Conservation (phyloP, 208 protist species). For the Leishmania martiniquensis region DNA sequence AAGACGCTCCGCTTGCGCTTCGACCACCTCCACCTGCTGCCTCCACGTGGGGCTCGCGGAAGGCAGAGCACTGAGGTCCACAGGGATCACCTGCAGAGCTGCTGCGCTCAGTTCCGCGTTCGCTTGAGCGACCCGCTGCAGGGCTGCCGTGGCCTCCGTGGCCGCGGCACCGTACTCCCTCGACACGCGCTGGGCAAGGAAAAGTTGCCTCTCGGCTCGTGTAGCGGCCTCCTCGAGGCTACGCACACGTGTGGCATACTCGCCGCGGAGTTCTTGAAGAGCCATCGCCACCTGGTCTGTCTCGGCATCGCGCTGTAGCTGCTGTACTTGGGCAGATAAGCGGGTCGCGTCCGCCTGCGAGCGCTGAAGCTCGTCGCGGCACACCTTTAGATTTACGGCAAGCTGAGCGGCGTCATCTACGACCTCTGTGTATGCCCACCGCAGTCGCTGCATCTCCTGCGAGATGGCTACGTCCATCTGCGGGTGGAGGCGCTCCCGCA, state of each 20-base stretch:
- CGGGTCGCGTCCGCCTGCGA: slow-evolving; percentile 23
- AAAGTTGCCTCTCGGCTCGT: slow-evolving; percentile 42
- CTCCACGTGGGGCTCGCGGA: slow-evolving; percentile 1
- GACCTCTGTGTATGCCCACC: slow-evolving; percentile 60
- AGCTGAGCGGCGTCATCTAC: slow-evolving; percentile 81
- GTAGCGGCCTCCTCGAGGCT: slow-evolving; percentile 34
- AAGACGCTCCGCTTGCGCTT: slow-evolving; percentile 16
- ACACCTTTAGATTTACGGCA: slow-evolving; percentile 58
- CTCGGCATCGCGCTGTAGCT: slow-evolving; percentile 60
- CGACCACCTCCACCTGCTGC: slow-evolving; percentile 12
- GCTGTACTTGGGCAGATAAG: slow-evolving; percentile 34
- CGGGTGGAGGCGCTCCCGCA: slow-evolving; percentile 62
- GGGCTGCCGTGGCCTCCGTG: slow-evolving; percentile 27
- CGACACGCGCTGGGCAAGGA: slow-evolving; percentile 24
- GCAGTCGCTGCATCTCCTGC: slow-evolving; percentile 60
- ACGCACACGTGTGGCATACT: slow-evolving; percentile 53
- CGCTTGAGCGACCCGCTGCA: slow-evolving; percentile 24
- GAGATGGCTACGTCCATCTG: slow-evolving; percentile 35
- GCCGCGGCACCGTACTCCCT: slow-evolving; percentile 17
- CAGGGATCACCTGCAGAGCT: neutral
- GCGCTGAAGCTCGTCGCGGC: slow-evolving; percentile 44
- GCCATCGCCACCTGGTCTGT: slow-evolving; percentile 62
- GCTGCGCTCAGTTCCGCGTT: slow-evolving; percentile 21
- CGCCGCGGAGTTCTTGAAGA: slow-evolving; percentile 49
- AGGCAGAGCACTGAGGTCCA: neutral